Evolutionary conservation across 1,284 basidiomycete species (phyloP), one percentile per base, ranked within the genome.

Genomic region (Hypsizygus ulmarius): DNA sequence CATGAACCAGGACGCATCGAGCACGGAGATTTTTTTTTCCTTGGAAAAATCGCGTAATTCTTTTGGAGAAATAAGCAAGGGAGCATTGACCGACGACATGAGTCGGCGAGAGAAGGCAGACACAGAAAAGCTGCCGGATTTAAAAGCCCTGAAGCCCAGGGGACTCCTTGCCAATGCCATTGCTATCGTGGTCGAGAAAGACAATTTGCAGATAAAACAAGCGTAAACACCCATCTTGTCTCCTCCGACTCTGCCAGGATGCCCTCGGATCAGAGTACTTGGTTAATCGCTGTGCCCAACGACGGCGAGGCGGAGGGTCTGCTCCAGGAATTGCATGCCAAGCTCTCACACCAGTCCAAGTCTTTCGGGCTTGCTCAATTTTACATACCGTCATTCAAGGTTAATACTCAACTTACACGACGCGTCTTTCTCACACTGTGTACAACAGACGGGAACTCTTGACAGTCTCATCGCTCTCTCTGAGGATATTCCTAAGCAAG

Each of bases 401-500:
- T 87, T 52, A 50, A 54, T 52, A 40, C 45, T 45, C 45, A 38
- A 43, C 34, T 39, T 37, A 35, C 39, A 39, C 42, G 44, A 40
- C 19, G 41, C 44, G 46, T 32, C 43, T 50, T 45, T 47, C 50
- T 56, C 57, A 48, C 50, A 45, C 46, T 52, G 36, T 28, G 16
- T 21, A 28, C 18, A 50, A 55, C 70, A 98, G 93, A 93, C 94
- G 51, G 96, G 96, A 47, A 99, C 96, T 0, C 81, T 99, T 19
- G 95, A 96, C 54, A 79, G 83, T 21, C 83, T 99, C 50, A 84
- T 99, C 55, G 78, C 82, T 3, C 79, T 99, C 40, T 96, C 93
- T 12, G 97, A 99, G 63, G 85, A 90, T 45, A 78, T 99, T 37
- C 92, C 94, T 11, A 98, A 97, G 71, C 83, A 90, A 53, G 97